Conservation (phyloP, 805 yeast genomes). For the Saccharomyces eubayanus region DNA sequence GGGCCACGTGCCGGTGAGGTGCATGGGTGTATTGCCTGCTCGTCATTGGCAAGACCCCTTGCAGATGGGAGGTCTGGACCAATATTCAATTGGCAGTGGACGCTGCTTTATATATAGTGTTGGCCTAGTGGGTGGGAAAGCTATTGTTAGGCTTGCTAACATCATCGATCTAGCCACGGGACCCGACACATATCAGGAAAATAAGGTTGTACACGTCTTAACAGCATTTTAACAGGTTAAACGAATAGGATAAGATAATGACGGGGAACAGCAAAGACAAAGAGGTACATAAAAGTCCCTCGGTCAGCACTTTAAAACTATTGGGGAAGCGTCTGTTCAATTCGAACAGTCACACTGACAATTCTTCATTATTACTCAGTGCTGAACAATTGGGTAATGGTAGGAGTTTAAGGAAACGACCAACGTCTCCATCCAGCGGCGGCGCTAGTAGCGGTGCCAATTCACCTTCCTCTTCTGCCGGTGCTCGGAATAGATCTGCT, state of each 20-base stretch:
- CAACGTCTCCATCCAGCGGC: constrained; percentile 1
- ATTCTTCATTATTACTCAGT: not conserved
- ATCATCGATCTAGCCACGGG: not conserved
- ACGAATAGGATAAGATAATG: not conserved
- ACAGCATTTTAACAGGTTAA: not conserved
- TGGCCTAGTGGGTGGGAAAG: not conserved
- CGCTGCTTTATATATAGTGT: not conserved
- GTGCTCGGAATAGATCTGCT: constrained; percentile 16
- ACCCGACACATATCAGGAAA: not conserved
- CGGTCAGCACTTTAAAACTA: constrained; percentile 8
- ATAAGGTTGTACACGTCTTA: not conserved
- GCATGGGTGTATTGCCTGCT: not conserved
- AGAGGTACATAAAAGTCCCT: constrained; percentile 4
- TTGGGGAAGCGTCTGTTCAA: constrained; percentile 10
- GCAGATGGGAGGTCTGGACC: not conserved
- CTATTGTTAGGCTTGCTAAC: not conserved
- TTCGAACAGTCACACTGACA: constrained; percentile 5
- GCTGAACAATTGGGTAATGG: constrained; percentile 1
- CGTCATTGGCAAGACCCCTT: not conserved
- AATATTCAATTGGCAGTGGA: not conserved
- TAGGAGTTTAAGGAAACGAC: constrained; percentile 6
- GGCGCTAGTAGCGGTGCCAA: not conserved
- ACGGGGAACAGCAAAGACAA: not conserved
- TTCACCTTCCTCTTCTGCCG: not conserved
- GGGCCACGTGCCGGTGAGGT: not conserved